A percentile compares a stretch with the other conserved stretches of the same genome.
Conservation (phyloP, 345 rosid species). For the Rhodomyrtus tomentosa region DNA sequence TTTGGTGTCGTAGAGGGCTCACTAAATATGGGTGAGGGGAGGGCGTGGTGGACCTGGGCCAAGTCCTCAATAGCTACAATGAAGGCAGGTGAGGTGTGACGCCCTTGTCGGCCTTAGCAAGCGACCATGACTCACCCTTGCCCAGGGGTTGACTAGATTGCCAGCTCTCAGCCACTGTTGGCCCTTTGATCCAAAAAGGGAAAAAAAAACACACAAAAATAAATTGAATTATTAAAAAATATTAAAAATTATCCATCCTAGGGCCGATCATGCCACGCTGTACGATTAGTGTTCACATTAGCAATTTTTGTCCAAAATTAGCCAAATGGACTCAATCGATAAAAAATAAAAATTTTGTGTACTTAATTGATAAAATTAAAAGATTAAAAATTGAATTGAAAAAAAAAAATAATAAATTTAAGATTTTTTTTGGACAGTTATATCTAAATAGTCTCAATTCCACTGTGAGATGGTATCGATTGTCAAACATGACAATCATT, state of each 20-base stretch:
- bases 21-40: no score
- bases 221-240: background rate
- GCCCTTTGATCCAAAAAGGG: no score
- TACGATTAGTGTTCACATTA: background rate
- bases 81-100: no score
- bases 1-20: no score
- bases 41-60: no score
- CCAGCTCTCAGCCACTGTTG: no score
- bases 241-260: background rate
- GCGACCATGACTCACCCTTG: no score
- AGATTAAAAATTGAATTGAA: fast-evolving
- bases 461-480: no score
- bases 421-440: background rate
- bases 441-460: no score
- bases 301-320: background rate
- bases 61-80: no score
- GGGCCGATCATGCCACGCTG: background rate
- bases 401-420: background rate
- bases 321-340: background rate
- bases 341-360: background rate
- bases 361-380: background rate
- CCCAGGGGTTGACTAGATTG: no score
- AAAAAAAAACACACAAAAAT: background rate
- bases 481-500: background rate
- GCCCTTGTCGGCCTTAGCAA: no score